Conservation (phyloP, 2,329 filamentous ascomycete species). For the Gliomastix tumulicola region DNA sequence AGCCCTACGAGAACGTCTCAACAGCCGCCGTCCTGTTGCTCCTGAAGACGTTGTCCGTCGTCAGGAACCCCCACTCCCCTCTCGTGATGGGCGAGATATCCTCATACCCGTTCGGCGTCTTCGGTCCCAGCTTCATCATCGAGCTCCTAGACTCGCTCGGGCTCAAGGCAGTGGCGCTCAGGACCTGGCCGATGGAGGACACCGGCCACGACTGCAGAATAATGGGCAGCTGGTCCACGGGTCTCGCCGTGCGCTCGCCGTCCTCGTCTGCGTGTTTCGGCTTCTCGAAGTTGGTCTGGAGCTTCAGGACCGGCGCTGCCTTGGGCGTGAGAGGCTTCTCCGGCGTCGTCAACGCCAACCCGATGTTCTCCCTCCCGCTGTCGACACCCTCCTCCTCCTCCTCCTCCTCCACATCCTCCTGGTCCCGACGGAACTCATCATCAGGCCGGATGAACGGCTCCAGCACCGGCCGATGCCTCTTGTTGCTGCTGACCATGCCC, state of each 20-base stretch:
- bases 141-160: constrained; percentile 7
- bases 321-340: constrained; percentile 16
- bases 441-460: constrained; percentile 8
- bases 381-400: constrained; percentile 11
- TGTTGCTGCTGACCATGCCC: constrained; percentile 12
- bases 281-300: constrained; percentile 33
- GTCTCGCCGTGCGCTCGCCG: constrained; percentile 27
- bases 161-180: constrained; percentile 20
- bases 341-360: constrained; percentile 13
- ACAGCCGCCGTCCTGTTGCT: constrained; percentile 39
- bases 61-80: constrained; percentile 57
- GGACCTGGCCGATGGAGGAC: constrained; percentile 36
- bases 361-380: too few relatives aligned
- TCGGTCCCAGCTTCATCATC: constrained; percentile 29
- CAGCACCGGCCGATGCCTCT: not conserved
- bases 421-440: too few relatives aligned
- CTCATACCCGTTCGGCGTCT: constrained; percentile 52
- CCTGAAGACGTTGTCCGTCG: constrained; percentile 38
- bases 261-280: constrained; percentile 22
- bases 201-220: constrained; percentile 19
- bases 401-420: constrained; percentile 8
- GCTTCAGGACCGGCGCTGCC: constrained; percentile 24
- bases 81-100: constrained; percentile 57
- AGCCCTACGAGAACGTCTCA: constrained; percentile 41
- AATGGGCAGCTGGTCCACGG: constrained; percentile 18